These are phyloP conservation scores for Simplicillium aogashimaense DNA, from an alignment of 2,329 filamentous ascomycete species.

Conservation along the genomic window DNA sequence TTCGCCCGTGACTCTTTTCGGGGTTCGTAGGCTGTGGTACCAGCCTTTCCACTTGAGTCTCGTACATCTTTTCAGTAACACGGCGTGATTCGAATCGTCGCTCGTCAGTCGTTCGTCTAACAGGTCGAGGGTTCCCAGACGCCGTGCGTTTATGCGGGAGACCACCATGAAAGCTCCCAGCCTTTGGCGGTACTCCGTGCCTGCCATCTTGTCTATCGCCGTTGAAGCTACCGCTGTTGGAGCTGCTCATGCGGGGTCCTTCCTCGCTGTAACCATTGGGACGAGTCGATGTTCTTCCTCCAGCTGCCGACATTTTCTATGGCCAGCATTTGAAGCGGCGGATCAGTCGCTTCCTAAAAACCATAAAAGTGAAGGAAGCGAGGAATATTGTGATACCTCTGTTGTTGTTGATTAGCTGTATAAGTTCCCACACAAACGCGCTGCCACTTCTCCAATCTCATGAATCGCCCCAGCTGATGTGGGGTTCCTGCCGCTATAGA, in stretches of 20 bases:
- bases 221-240: conserved; percentile 20
- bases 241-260: conserved; percentile 24
- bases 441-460: background rate
- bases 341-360: background rate
- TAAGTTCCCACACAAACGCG: background rate
- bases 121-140: conserved; percentile 45
- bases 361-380: background rate
- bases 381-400: background rate
- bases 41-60: conserved; percentile 54
- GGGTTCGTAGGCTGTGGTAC: conserved; percentile 51
- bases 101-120: conserved; percentile 32
- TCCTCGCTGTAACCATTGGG: conserved; percentile 26
- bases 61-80: conserved; percentile 42
- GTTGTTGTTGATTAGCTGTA: background rate
- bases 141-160: conserved; percentile 46
- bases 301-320: conserved; percentile 27
- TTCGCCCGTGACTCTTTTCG: conserved; percentile 38
- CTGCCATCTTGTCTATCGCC: conserved; percentile 25
- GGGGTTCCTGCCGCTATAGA: background rate
- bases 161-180: conserved; percentile 22
- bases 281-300: conserved; percentile 32
- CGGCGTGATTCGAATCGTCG: conserved; percentile 40
- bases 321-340: too few relatives aligned
- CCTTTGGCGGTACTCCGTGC: conserved; percentile 23
- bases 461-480: background rate